A percentile compares a stretch with the other conserved stretches of the same genome.
Conservation (phyloP, 768 basidiomycete genomes). For the Tubosaeta brunneosetosa region DNA sequence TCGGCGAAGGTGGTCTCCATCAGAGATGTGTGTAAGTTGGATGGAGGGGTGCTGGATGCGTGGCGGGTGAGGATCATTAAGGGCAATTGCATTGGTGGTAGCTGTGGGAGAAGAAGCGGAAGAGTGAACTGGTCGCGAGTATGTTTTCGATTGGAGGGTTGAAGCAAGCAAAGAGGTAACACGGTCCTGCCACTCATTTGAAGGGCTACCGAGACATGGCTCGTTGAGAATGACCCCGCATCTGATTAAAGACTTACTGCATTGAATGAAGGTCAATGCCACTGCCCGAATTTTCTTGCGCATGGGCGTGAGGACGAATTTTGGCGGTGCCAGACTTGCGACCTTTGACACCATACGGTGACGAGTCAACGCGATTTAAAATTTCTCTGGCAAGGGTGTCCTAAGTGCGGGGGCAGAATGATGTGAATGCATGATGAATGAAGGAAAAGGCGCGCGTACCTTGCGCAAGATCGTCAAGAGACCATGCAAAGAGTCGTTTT, state of each 20-base stretch:
- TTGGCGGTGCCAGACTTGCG: constrained; percentile 45
- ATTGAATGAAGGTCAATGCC: constrained; percentile 48
- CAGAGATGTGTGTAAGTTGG: constrained; percentile 8
- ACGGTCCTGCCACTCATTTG: constrained; percentile 80
- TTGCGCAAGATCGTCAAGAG: constrained; percentile 49
- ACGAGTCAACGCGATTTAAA: constrained; percentile 73
- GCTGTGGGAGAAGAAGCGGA: neutral
- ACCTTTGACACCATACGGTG: constrained; percentile 73
- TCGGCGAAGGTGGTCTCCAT: constrained; percentile 37
- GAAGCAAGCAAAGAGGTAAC: constrained; percentile 34
- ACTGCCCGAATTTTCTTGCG: constrained; percentile 14
- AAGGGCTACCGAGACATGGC: constrained; percentile 46
- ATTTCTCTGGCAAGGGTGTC: constrained; percentile 80
- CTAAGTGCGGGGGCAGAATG: constrained; percentile 32
- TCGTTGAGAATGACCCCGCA: neutral
- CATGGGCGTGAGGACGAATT: constrained; percentile 17
- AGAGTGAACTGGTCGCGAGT: neutral
- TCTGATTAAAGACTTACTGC: constrained; percentile 44
- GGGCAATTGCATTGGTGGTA: constrained; percentile 5
- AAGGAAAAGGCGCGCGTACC: constrained; percentile 25
- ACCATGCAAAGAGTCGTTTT: constrained; percentile 20
- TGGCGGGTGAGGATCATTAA: constrained; percentile 12
- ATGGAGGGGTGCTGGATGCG: constrained; percentile 10
- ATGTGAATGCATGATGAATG: neutral
- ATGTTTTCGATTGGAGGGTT: constrained; percentile 14